Conservation (phyloP, 2,329 filamentous ascomycete genomes). For the Chaetomiaceae sp. region DNA sequence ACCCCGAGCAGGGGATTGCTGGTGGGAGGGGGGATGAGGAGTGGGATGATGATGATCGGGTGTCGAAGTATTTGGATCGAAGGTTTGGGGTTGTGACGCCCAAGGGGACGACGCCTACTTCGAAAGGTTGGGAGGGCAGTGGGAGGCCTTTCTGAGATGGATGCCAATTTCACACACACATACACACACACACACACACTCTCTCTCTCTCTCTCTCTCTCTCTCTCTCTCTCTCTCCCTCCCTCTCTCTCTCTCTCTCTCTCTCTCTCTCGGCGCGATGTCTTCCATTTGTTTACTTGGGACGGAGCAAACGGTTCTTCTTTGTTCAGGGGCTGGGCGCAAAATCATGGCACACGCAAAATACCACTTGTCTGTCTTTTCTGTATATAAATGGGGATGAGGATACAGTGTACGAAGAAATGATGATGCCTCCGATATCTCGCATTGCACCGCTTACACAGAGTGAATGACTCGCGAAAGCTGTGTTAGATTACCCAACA, state of each 20-base stretch:
- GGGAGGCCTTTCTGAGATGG: conserved; percentile 24
- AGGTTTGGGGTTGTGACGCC: conserved; percentile 28
- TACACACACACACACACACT: too few relatives aligned
- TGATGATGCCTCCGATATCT: neutral
- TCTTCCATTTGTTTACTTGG: conserved; percentile 2
- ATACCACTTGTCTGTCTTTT: conserved; percentile 6
- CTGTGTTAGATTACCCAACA: too few relatives aligned
- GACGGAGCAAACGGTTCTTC: neutral
- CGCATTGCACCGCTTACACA: too few relatives aligned
- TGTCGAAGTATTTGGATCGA: conserved; percentile 28
- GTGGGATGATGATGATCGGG: conserved; percentile 27
- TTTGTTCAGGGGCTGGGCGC: conserved; percentile 3
- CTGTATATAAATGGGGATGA: neutral
- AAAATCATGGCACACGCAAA: neutral
- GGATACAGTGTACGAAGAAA: neutral
- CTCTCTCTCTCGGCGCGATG: too few relatives aligned
- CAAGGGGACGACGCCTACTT: conserved; percentile 24
- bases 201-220: too few relatives aligned
- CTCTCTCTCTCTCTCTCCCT: neutral
- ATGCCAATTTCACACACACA: neutral
- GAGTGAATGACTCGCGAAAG: too few relatives aligned
- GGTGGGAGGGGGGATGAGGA: conserved; percentile 27
- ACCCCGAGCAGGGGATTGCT: conserved; percentile 19
- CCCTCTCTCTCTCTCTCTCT: too few relatives aligned
- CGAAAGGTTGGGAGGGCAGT: conserved; percentile 21